phyloP scores from a whole-genome alignment of 2,329 filamentous ascomycete species.

The Fusarium compactum region DNA sequence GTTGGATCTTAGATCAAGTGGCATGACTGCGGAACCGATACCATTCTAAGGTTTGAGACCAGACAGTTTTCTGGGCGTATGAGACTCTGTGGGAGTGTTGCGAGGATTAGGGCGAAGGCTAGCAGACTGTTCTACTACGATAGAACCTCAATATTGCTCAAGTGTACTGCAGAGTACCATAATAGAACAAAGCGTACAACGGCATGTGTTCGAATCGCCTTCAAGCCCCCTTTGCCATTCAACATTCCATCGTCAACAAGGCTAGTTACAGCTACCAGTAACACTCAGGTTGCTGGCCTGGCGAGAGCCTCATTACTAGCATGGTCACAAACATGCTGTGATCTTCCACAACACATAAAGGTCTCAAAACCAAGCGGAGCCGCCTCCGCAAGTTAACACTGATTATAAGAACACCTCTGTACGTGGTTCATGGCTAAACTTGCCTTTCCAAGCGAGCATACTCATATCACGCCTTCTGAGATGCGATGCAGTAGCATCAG shows the following conservation, averaged over 20 bases:
- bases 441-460: not conserved
- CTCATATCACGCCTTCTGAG: not conserved
- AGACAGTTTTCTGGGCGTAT: no score
- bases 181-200: not conserved
- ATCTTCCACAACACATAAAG: not conserved
- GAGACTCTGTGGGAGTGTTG: not conserved
- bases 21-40: slow-evolving; percentile 24
- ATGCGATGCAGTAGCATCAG: not conserved
- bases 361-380: not conserved
- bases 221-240: not conserved
- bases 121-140: not conserved
- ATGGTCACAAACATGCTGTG: not conserved
- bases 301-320: not conserved
- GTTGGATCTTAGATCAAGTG: slow-evolving; percentile 14
- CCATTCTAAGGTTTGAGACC: no score
- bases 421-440: not conserved
- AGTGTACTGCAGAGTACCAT: not conserved
- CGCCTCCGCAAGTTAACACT: not conserved
- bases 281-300: not conserved
- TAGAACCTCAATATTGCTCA: not conserved
- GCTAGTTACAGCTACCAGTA: not conserved
- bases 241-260: not conserved
- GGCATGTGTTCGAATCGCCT: not conserved
- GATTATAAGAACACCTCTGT: not conserved
- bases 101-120: not conserved